Conservation (phyloP, 768 basidiomycete species). For the Tremella mesenterica region DNA sequence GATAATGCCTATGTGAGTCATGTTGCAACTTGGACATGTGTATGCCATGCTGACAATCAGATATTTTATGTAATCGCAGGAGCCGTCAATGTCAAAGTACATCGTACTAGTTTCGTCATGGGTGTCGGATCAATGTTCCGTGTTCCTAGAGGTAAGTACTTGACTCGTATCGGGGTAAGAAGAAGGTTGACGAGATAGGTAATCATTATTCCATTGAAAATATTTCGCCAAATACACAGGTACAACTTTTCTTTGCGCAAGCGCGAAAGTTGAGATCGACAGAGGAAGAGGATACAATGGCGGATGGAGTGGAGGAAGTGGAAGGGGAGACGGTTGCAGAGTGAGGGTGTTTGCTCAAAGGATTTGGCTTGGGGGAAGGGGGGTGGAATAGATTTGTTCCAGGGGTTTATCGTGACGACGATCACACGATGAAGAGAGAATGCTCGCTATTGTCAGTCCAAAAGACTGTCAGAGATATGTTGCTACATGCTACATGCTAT, state of each 20-base stretch:
- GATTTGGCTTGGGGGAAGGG: too few species aligned
- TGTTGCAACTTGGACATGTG: neutral
- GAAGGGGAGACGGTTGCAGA: conserved; percentile 5
- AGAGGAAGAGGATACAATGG: conserved; percentile 34
- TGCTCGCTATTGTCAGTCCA: too few species aligned
- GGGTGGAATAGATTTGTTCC: neutral
- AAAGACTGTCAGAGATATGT: too few species aligned
- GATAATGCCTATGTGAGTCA: conserved; percentile 82
- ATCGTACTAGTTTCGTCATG: conserved; percentile 67
- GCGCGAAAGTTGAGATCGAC: conserved; percentile 49
- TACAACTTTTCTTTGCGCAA: conserved; percentile 84
- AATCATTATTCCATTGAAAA: conserved; percentile 88
- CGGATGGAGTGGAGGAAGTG: conserved; percentile 3
- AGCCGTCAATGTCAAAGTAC: conserved; percentile 74
- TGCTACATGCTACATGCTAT: too few species aligned
- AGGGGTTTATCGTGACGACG: too few species aligned
- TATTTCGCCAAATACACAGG: conserved; percentile 52
- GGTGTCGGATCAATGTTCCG: conserved; percentile 77
- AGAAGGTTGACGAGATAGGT: conserved; percentile 48
- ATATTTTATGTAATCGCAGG: conserved; percentile 78
- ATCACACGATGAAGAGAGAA: too few species aligned
- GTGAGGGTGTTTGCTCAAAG: neutral
- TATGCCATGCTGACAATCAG: conserved; percentile 43
- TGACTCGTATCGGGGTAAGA: neutral
- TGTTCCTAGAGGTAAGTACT: conserved; percentile 67